Conservation (phyloP, 176 grass and related monocot genomes). For the Elymus sibiricus region DNA sequence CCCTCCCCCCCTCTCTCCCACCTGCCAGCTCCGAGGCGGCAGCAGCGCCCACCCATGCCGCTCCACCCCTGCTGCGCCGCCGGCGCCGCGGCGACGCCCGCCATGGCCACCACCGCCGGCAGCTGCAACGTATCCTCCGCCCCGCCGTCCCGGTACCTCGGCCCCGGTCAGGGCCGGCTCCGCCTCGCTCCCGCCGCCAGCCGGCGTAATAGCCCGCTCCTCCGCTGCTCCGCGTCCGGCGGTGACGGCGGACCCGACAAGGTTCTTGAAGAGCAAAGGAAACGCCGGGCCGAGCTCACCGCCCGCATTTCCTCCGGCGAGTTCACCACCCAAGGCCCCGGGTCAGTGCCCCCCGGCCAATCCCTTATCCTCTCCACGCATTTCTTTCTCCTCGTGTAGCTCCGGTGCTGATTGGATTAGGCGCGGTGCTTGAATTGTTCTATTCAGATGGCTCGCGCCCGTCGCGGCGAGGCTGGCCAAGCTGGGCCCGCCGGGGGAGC, state of each 20-base stretch:
- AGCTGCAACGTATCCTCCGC: background rate
- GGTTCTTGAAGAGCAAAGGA: conserved; percentile 49
- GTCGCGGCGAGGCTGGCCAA: conserved; percentile 38
- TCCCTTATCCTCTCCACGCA: too few relatives aligned
- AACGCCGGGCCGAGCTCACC: conserved; percentile 61
- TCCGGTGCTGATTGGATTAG: background rate
- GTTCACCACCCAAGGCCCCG: conserved; percentile 66
- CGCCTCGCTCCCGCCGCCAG: background rate
- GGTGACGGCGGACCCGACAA: conserved; percentile 33
- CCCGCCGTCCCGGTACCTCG: conserved; percentile 8
- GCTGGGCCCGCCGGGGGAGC: conserved; percentile 46
- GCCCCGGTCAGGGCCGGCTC: background rate
- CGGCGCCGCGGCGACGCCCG: background rate
- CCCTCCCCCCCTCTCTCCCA: background rate
- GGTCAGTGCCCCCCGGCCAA: conserved; percentile 10
- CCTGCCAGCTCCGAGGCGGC: background rate
- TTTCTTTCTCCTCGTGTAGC: background rate
- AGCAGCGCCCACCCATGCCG: background rate
- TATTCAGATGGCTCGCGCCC: conserved; percentile 54
- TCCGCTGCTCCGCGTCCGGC: conserved; percentile 55
- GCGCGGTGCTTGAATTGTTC: too few relatives aligned
- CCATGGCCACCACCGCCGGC: conserved; percentile 38
- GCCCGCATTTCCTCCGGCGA: conserved; percentile 90
- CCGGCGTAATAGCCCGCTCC: conserved; percentile 4
- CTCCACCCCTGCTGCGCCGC: conserved; percentile 9